Base-by-base conservation (phyloP, 2,329 filamentous ascomycete species). In the Balansia obtecta region DNA sequence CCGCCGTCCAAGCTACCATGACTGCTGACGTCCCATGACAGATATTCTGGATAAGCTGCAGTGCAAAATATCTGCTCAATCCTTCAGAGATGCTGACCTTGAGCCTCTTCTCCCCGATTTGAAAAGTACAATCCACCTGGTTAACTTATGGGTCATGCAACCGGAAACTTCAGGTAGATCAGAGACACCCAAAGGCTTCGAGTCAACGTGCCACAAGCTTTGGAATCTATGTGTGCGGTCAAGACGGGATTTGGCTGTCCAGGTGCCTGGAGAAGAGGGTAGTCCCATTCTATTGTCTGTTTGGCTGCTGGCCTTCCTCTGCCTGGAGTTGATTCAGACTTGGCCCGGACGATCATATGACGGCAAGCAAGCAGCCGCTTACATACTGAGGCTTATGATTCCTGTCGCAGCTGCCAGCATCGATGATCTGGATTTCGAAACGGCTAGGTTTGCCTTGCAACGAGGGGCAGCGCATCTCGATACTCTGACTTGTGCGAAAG, bases 141-240 rank as follows among this genome's bases (percentile, higher is more conserved):
- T 58, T 32, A 60, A 56, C 33, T 15, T 51, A n/a, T 51, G 49
- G 49, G 13, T 51, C 16, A 38, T 49, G 30, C 15, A 33, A 8
- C 18, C 43, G n/a, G n/a, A 20, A 3, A 42, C 27, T 2, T n/a
- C 27, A 30, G 32, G 30, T 15, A 22, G 12, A 5, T n/a, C 33
- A 13, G 12, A 12, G 2, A 44, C 11, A 22, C 39, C 48, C 6
- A 44, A 12, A 22, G 71, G 77, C 5, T 65, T 87, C 3, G 82
- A 86, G 53, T 63, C 56, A 5, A 61, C 70, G 7, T 85, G 79
- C 2, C 79, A 76, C 0, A 68, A 70, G 22, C 65, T 88, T 8
- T 88, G 84, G 85, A 88, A 88, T 55, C 60, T 75, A 6, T 80
- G 80, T 40, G 80, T 80, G 1, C 73, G 75, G 27, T 59, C 80